These are phyloP conservation scores for Eucalyptus viminalis DNA, from an alignment of 345 rosid genomes.

Conservation along the genomic window DNA sequence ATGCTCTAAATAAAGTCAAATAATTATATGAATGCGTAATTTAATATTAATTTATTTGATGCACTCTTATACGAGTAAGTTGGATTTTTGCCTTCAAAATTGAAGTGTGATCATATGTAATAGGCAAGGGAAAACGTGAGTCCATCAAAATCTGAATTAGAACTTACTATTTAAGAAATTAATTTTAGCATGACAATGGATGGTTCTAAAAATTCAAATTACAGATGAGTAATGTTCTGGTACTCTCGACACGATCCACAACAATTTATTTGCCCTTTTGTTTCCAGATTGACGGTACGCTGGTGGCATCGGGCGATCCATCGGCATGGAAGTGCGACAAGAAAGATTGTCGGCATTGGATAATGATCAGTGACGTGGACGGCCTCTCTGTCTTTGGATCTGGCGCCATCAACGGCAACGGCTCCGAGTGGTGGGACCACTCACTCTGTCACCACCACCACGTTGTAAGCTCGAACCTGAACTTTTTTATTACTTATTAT, in stretches of 20 bases:
- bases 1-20: background rate
- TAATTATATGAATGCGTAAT: rapidly evolving
- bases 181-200: background rate
- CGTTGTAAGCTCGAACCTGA: background rate
- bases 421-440: slow-evolving; percentile 30
- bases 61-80: too few species aligned
- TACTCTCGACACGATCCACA: background rate
- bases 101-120: background rate
- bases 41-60: background rate
- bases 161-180: background rate
- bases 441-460: background rate
- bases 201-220: background rate
- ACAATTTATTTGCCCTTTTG: background rate
- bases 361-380: slow-evolving; percentile 12
- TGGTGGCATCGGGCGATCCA: slow-evolving; percentile 21
- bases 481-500: background rate
- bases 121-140: background rate
- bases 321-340: slow-evolving; percentile 18
- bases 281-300: slow-evolving; percentile 14
- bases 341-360: slow-evolving; percentile 10
- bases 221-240: background rate
- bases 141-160: background rate
- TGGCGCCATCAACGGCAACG: slow-evolving; percentile 36
- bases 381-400: slow-evolving; percentile 23
- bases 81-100: background rate